A percentile compares a stretch with the other conserved stretches of the same genome.
Evolutionary conservation across 208 protist species (phyloP).

Genomic region (Porcisia deanei): DNA sequence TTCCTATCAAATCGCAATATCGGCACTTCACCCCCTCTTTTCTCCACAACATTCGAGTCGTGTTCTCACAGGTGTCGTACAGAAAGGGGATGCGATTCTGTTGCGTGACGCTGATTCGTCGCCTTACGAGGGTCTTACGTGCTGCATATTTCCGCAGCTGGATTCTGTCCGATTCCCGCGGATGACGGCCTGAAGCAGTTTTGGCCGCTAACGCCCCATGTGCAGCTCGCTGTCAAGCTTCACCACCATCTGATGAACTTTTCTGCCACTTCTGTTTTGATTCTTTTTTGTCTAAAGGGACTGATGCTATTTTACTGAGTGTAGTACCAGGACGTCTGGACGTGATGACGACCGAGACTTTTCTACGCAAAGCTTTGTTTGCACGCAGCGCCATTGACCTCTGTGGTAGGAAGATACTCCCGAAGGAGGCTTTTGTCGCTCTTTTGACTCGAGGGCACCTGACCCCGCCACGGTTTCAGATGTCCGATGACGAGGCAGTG

Average conservation of each 20-base stretch:
- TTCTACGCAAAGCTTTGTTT: conserved; percentile 25
- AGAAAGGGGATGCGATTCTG: neutral
- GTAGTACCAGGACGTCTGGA: neutral
- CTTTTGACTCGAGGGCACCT: conserved; percentile 37
- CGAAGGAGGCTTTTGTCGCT: conserved; percentile 36
- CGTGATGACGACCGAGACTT: conserved; percentile 12
- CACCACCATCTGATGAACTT: neutral
- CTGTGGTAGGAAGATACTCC: conserved; percentile 29
- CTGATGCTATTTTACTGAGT: neutral
- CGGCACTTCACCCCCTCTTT: neutral
- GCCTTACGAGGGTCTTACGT: neutral
- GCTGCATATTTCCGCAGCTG: neutral
- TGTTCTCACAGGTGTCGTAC: neutral
- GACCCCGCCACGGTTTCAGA: conserved; percentile 37
- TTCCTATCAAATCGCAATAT: neutral
- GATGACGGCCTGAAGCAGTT: neutral
- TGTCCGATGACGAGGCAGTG: conserved; percentile 49
- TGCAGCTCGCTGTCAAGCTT: neutral
- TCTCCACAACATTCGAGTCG: neutral
- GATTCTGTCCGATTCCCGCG: neutral
- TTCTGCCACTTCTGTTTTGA: neutral
- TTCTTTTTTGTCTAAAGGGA: neutral
- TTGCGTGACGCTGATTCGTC: neutral
- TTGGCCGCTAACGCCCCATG: neutral
- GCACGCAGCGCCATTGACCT: conserved; percentile 25